Evolutionary conservation across 208 protist species (phyloP), one percentile per base, ranked within the genome.

Genomic region (Crithidia acanthocephali): DNA sequence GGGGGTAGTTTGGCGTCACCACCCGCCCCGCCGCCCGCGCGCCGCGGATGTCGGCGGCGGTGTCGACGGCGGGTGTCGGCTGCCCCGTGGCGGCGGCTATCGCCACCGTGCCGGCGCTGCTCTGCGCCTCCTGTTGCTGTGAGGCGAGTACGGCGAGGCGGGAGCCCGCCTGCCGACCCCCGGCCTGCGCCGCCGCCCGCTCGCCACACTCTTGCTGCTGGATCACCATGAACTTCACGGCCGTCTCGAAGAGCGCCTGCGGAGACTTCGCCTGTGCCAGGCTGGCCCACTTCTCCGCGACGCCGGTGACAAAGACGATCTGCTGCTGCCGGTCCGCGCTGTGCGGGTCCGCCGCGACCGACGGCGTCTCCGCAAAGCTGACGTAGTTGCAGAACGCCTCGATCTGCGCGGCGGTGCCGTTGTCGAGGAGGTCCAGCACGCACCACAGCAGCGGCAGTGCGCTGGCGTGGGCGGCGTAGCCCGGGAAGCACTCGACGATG

Each of bases 361-460:
- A 82, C 23, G 86, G 87, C 9, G 68, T 59, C 25, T 76, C 76
- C 8, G 74, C 60, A 52, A 89, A 88, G 28, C 83, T 81, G 48
- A 90, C 60, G 47, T 74, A 74, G 18, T 68, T 59, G 68, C 87
- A 95, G 60, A 92, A 86, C 30, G 35, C 51, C 45, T 85, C 87
- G 53, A 93, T 68, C 22, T 92, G 78, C 11, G 74, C 63, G 13
- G 78, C 72, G 32, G 68, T 80, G 53, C 85, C 87, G n/a, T 30
- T 44, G 44, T 92, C 82, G n/a, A 92, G 68, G 45, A 92, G 59
- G 76, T 92, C 84, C 23, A 93, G 78, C 30, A 92, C 68, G 15
- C 69, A 69, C 91, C 91, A 95, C 72, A 95, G 72, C 44, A 93
- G 80, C 68, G 85, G 87, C 61, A 95, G 81, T 23, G 73, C 80